A percentile compares a stretch with the other conserved stretches of the same genome.
Conservation (phyloP, 345 rosid species). For the Acer saccharum region DNA sequence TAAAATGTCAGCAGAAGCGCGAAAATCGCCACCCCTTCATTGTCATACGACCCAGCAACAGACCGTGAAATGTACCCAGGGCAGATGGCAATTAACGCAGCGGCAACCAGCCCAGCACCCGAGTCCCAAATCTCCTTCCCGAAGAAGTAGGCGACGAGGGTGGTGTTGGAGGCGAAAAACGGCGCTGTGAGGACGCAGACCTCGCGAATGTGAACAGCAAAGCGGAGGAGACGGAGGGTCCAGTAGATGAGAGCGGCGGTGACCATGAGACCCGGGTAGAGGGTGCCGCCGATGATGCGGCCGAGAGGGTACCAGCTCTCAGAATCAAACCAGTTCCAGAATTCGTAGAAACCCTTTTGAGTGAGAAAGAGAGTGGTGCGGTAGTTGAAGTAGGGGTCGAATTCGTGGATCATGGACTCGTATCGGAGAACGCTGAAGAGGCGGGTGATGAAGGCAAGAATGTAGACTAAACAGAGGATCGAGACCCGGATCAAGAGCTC, state of each 20-base stretch:
- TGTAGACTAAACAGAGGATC: conserved; percentile 80
- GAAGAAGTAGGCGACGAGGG: conserved; percentile 90
- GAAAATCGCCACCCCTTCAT: conserved; percentile 93
- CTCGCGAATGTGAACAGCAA: conserved; percentile 93
- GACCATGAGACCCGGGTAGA: conserved; percentile 93
- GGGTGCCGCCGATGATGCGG: conserved; percentile 93
- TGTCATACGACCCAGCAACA: conserved; percentile 95
- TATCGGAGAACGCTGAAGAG: conserved; percentile 92
- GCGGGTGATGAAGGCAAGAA: conserved; percentile 84
- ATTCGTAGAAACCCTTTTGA: conserved; percentile 86
- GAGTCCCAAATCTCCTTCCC: conserved; percentile 98
- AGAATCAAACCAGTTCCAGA: conserved; percentile 99
- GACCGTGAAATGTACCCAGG: conserved; percentile 99
- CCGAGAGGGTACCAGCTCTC: conserved; percentile 99
- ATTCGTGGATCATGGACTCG: conserved; percentile 98
- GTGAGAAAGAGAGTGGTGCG: conserved; percentile 85
- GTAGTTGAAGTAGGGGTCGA: conserved; percentile 96
- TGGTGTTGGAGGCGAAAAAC: conserved; percentile 92
- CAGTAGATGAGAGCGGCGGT: conserved; percentile 85
- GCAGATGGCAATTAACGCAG: conserved; percentile 83
- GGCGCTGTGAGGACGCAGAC: conserved; percentile 97
- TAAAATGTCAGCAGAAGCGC: conserved; percentile 88
- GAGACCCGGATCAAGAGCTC: conserved; percentile 88
- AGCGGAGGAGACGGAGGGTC: conserved; percentile 63
- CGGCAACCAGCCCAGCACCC: conserved; percentile 95